A percentile compares a stretch with the other conserved stretches of the same genome.
phyloP scores from a whole-genome alignment of 495 filamentous ascomycete genomes.

The Penicillium parvum region DNA sequence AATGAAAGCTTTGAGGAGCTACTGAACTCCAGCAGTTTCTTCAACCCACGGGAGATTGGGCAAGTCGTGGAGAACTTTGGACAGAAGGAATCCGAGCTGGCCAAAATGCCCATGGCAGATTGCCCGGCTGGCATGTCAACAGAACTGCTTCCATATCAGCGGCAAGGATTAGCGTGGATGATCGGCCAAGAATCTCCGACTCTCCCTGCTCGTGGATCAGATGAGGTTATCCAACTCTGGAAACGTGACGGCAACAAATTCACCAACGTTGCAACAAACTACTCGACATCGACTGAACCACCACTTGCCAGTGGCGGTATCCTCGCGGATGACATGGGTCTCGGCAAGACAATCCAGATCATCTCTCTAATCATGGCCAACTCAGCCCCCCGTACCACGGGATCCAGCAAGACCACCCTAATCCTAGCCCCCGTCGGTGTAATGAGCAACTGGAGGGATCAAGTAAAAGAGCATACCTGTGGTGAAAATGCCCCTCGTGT shows the following conservation, averaged over 20 bases:
- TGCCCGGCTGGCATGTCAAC: slow-evolving; percentile 62
- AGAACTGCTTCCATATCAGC: slow-evolving; percentile 74
- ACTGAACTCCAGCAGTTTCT: slow-evolving; percentile 60
- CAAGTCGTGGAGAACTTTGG: slow-evolving; percentile 67
- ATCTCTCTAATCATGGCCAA: slow-evolving; percentile 76
- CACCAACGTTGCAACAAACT: slow-evolving; percentile 75
- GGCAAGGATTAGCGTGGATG: slow-evolving; percentile 82
- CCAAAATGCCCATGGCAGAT: slow-evolving; percentile 66
- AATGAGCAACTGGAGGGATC: slow-evolving; percentile 89
- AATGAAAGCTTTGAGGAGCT: slow-evolving; percentile 55
- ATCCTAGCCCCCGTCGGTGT: slow-evolving; percentile 82
- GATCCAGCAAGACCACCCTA: slow-evolving; percentile 56
- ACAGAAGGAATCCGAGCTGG: slow-evolving; percentile 61
- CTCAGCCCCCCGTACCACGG: slow-evolving; percentile 31
- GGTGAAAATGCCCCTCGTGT: slow-evolving; percentile 57
- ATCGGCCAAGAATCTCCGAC: slow-evolving; percentile 66
- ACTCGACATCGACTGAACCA: slow-evolving; percentile 52
- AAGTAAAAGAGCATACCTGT: slow-evolving; percentile 71
- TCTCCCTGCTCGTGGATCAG: slow-evolving; percentile 56
- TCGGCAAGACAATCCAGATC: slow-evolving; percentile 88
- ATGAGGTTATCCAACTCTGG: slow-evolving; percentile 77
- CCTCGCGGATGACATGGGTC: slow-evolving; percentile 89
- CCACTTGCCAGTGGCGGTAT: slow-evolving; percentile 75
- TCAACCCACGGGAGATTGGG: slow-evolving; percentile 65
- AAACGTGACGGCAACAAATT: slow-evolving; percentile 53